phyloP scores from a whole-genome alignment of 805 yeast genomes.

The Metschnikowia arizonensis region DNA sequence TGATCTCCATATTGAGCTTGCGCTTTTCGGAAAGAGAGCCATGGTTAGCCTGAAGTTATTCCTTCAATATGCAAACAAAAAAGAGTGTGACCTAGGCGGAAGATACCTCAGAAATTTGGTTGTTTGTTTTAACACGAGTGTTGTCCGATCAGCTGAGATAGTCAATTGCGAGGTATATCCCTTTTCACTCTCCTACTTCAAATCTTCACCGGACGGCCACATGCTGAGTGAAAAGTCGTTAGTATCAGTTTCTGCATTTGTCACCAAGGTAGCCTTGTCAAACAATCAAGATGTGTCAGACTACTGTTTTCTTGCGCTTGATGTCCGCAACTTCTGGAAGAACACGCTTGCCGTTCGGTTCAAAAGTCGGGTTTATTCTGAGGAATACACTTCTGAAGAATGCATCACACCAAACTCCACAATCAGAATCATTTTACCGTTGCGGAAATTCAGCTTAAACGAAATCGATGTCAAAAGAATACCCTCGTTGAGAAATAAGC shows the following conservation, averaged over 20 bases:
- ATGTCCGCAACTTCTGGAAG: slow-evolving; percentile 78
- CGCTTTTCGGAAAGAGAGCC: slow-evolving; percentile 68
- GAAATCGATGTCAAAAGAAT: slow-evolving; percentile 49
- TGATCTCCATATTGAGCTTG: slow-evolving; percentile 49
- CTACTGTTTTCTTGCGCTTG: slow-evolving; percentile 64
- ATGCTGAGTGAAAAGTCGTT: slow-evolving; percentile 16
- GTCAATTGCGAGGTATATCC: slow-evolving; percentile 75
- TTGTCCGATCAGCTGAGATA: slow-evolving; percentile 67
- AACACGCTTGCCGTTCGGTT: slow-evolving; percentile 40
- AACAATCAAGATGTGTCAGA: slow-evolving; percentile 37
- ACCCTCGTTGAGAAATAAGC: slow-evolving; percentile 69
- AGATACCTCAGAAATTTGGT: slow-evolving; percentile 51
- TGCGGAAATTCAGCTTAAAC: slow-evolving; percentile 48
- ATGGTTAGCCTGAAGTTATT: slow-evolving; percentile 61
- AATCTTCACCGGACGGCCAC: slow-evolving; percentile 12
- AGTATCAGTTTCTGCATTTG: slow-evolving; percentile 26
- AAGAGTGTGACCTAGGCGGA: slow-evolving; percentile 15
- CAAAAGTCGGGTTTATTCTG: slow-evolving; percentile 26
- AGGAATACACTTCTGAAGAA: slow-evolving; percentile 18
- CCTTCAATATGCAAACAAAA: slow-evolving; percentile 55
- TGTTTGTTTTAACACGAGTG: slow-evolving; percentile 67
- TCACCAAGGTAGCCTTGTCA: slow-evolving; percentile 22
- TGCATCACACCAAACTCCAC: slow-evolving; percentile 28
- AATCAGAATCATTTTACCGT: slow-evolving; percentile 64
- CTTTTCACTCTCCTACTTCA: slow-evolving; percentile 29